Percentiles rank a stretch among this genome's conserved stretches.
Evolutionary conservation across 768 basidiomycete species (phyloP).

Genomic region (Podaxis sp.): DNA sequence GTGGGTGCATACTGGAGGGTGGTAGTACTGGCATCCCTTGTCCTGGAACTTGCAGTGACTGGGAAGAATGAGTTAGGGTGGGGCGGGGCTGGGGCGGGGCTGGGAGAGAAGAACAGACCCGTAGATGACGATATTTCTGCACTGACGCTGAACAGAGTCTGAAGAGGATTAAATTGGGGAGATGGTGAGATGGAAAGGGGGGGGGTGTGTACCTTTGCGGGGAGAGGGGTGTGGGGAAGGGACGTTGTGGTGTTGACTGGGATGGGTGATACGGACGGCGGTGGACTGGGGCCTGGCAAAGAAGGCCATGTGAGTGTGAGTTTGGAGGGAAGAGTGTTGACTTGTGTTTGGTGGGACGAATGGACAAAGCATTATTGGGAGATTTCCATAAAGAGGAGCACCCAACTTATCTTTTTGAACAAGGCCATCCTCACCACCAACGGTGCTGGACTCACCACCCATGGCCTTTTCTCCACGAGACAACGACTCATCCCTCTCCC

Average conservation of each 20-base stretch:
- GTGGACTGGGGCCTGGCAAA: conserved; percentile 61
- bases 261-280: conserved; percentile 71
- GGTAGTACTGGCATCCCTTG: conserved; percentile 81
- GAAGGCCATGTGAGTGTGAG: conserved; percentile 56
- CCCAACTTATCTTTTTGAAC: not conserved
- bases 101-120: conserved; percentile 59
- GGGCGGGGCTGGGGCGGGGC: not conserved
- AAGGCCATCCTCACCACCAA: too few species aligned
- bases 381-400: not conserved
- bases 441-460: not conserved
- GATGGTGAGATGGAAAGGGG: conserved; percentile 18
- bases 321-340: not conserved
- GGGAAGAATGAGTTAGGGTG: not conserved
- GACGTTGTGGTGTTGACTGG: conserved; percentile 33
- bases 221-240: conserved; percentile 22
- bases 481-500: conserved; percentile 24
- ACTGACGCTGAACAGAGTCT: conserved; percentile 77
- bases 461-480: conserved; percentile 16
- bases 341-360: not conserved
- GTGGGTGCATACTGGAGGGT: conserved; percentile 46
- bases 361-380: not conserved
- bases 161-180: not conserved
- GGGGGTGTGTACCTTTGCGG: conserved; percentile 62
- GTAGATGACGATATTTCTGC: conserved; percentile 88
- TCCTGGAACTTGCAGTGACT: conserved; percentile 85